Conservation (phyloP, 306 rosid genomes). For the Gleditsia sinensis region DNA sequence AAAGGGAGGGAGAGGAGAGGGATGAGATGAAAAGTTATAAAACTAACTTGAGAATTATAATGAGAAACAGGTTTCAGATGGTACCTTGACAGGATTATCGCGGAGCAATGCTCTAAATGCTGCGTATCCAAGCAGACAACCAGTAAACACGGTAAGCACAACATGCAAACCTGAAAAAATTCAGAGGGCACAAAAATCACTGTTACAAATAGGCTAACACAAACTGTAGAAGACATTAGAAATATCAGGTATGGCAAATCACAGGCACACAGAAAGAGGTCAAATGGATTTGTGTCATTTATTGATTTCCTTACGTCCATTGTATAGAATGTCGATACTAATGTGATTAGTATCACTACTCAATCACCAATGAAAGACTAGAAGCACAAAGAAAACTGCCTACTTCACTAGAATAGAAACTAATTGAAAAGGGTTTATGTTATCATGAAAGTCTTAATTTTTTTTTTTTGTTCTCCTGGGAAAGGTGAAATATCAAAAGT, state of each 20-base stretch:
- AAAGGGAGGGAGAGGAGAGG: not conserved
- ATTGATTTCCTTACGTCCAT: not conserved
- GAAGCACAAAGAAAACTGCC: not conserved
- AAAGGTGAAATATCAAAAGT: not conserved
- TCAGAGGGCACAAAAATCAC: slow-evolving; percentile 2
- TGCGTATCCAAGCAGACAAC: slow-evolving; percentile 72
- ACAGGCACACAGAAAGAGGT: not conserved
- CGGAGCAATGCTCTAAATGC: slow-evolving; percentile 80
- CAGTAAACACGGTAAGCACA: slow-evolving; percentile 73
- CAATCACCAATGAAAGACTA: slow-evolving; percentile 22
- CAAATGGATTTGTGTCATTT: slow-evolving; percentile 17
- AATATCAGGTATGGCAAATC: not conserved
- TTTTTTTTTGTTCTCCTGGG: not conserved
- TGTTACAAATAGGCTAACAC: not conserved
- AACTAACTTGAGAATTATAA: not conserved
- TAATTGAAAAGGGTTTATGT: not conserved
- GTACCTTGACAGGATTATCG: slow-evolving; percentile 71
- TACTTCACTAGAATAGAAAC: not conserved
- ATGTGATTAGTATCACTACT: slow-evolving; percentile 14
- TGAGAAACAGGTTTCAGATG: slow-evolving; percentile 6
- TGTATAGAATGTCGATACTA: not conserved
- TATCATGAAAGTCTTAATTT: not conserved
- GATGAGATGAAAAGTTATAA: not conserved
- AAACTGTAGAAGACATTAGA: not conserved
- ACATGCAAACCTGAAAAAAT: slow-evolving; percentile 77